Base-by-base conservation (phyloP, 352 stramenopile species). In the Globisporangium spinosum region DNA sequence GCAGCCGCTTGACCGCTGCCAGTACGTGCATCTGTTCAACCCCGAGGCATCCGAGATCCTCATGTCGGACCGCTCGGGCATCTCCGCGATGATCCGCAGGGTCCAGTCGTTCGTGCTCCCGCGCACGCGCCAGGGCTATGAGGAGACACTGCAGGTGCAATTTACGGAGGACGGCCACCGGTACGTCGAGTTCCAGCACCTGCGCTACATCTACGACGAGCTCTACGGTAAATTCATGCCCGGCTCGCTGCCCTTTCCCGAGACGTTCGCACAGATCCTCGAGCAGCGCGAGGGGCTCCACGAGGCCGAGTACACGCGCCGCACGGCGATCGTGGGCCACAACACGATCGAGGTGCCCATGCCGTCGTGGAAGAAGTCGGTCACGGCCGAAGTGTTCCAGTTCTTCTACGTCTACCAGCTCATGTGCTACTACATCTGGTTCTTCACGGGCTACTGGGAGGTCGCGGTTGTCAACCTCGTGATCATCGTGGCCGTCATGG, bases 351-450 rank as follows among this genome's bases (percentile, higher is more conserved):
- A 65, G 23, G 64, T 73, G n/a, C 63, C 58, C 20, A 70, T 73
- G 64, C 68, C 68, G 34, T 58, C 68, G 40, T 64, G 58, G 40
- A 54, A 57, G 17, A 29, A n/a, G 17, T 72, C 68, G n/a, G 15
- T 75, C 27, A 27, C 49, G 35, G 25, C 23, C 6, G 70, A 75
- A 13, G 23, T 69, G 34, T 65, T 71, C 40, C 67, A 61, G 49
- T 73, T 75, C 32, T 73, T 72, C 47, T 72, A 75, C 58, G 57
- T 75, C 40, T 75, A 75, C 58, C 66, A 75, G 47, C n/a, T 75
- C 45, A 62, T 73, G 60, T 73, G 77, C 69, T 89, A 89, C 70
- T 83, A 76, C 60, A 74, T 85, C 13, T 89, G 80, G 80, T 79
- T 80, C 56, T 89, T 82, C 65, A 83, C 75, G 62, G 78, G 70